These are phyloP conservation scores for Ramaria rubella DNA, from an alignment of 768 basidiomycete species.

Conservation along the genomic window DNA sequence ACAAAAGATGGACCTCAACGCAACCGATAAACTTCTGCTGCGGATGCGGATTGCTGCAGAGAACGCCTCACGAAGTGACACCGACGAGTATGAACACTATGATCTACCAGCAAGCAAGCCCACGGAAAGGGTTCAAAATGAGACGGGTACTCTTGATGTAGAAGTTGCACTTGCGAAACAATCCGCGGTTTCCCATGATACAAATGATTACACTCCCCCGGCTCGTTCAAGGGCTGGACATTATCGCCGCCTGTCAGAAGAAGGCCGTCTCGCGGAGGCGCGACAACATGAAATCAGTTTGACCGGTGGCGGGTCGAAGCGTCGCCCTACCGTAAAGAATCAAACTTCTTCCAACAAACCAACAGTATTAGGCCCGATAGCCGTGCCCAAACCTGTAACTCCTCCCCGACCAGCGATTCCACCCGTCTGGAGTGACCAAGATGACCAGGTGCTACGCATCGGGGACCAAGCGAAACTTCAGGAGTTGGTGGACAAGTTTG, in stretches of 20 bases:
- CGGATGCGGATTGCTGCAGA: conserved; percentile 2
- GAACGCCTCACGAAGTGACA: neutral
- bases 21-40: neutral
- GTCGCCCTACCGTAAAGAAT: neutral
- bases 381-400: neutral
- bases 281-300: neutral
- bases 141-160: neutral
- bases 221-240: neutral
- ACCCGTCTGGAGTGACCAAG: neutral
- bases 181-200: neutral
- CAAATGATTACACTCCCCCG: neutral
- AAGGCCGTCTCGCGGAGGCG: neutral
- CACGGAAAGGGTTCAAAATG: neutral
- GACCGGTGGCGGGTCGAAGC: neutral
- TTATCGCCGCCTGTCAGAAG: neutral
- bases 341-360: too few relatives aligned
- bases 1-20: conserved; percentile 2
- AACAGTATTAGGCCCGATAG: too few relatives aligned
- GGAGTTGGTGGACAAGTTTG: neutral
- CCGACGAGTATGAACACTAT: neutral
- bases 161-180: neutral
- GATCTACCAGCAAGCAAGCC: neutral
- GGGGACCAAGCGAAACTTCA: neutral
- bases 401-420: neutral
- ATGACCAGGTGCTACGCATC: neutral